A percentile compares a stretch with the other conserved stretches of the same genome.
Evolutionary conservation across 2,329 filamentous ascomycete species (phyloP).

Genomic region (Fusarium sp.): DNA sequence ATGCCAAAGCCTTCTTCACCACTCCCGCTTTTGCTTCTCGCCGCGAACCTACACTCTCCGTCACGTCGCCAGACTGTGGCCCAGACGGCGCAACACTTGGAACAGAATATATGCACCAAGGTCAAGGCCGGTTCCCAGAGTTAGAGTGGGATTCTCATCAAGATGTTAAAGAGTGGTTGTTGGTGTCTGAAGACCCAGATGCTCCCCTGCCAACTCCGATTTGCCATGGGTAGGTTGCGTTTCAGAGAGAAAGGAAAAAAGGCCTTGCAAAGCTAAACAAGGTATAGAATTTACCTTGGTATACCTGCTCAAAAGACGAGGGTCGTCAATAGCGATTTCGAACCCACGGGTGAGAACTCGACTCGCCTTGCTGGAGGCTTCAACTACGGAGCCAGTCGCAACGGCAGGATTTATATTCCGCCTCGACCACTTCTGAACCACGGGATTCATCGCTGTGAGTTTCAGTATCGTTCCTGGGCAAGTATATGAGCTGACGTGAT

Average conservation of each 20-base stretch:
- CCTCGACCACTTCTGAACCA: constrained; percentile 62
- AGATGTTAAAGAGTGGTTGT: constrained; percentile 57
- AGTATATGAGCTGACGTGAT: not conserved
- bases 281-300: constrained; percentile 41
- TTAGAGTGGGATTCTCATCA: constrained; percentile 54
- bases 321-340: constrained; percentile 51
- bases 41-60: constrained; percentile 51
- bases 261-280: not conserved
- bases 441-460: constrained; percentile 61
- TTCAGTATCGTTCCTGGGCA: not conserved
- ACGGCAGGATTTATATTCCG: constrained; percentile 56
- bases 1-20: constrained; percentile 54
- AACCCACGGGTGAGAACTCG: constrained; percentile 43
- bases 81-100: constrained; percentile 50
- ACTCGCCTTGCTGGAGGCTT: constrained; percentile 57
- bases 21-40: constrained; percentile 50
- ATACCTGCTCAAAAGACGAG: constrained; percentile 34
- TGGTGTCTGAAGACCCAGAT: constrained; percentile 61
- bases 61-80: constrained; percentile 56
- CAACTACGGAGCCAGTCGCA: constrained; percentile 56
- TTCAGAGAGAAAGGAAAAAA: too few species aligned
- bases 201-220: constrained; percentile 57
- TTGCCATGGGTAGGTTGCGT: constrained; percentile 54
- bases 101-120: constrained; percentile 54
- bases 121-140: constrained; percentile 54